Conservation (phyloP, 1,284 basidiomycete species). For the Ustilago shanxiensis region DNA sequence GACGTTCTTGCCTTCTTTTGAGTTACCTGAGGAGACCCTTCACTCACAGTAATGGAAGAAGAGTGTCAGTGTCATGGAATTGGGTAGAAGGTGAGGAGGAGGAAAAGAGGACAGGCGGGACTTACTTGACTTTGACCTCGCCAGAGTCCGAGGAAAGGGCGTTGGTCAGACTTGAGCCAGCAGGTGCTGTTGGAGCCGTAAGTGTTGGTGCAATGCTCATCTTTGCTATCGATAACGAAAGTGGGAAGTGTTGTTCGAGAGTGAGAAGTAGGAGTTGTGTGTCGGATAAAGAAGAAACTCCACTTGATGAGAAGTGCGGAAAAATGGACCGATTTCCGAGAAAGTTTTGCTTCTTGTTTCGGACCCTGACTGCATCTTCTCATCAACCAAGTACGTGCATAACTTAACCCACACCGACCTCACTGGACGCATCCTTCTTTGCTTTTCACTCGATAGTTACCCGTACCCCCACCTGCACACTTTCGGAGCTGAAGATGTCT, state of each 20-base stretch:
- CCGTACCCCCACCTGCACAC: too few relatives aligned
- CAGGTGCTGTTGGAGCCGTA: constrained; percentile 8
- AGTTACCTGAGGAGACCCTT: constrained; percentile 47
- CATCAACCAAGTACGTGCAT: neutral
- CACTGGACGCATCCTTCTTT: neutral
- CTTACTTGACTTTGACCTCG: constrained; percentile 44
- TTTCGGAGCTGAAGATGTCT: neutral
- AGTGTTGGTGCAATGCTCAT: constrained; percentile 38
- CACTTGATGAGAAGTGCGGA: neutral
- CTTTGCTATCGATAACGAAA: neutral
- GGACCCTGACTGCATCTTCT: constrained; percentile 11
- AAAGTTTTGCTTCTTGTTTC: neutral
- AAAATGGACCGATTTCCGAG: neutral
- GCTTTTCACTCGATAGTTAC: too few relatives aligned
- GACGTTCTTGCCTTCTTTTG: constrained; percentile 45
- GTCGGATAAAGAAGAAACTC: neutral
- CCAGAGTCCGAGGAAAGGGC: constrained; percentile 18
- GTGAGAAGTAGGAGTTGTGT: neutral
- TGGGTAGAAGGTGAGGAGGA: neutral
- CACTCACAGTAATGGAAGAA: neutral
- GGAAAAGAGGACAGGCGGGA: neutral
- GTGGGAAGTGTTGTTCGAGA: neutral
- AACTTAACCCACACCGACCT: too few relatives aligned
- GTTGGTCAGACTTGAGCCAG: constrained; percentile 20
- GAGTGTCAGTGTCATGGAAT: neutral